phyloP scores from a whole-genome alignment of 2,329 filamentous ascomycete genomes.

The Penicillium decumbens region DNA sequence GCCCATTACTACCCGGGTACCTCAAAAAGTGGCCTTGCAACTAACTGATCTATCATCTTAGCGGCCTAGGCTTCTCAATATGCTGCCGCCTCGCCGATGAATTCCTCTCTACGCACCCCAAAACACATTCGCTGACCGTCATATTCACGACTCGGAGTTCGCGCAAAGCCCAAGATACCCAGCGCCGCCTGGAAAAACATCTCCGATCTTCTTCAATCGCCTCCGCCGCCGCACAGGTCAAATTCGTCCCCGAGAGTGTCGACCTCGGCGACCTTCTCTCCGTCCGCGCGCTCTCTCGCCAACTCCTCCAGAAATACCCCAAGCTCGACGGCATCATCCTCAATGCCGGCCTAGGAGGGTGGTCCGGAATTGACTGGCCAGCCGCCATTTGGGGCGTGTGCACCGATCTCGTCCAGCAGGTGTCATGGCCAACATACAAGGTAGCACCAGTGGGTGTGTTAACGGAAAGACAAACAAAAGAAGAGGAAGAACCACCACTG shows the following conservation, averaged over 20 bases:
- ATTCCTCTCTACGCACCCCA: conserved; percentile 67
- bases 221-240: conserved; percentile 43
- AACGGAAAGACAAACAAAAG: conserved; percentile 48
- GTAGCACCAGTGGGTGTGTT: conserved; percentile 54
- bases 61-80: conserved; percentile 80
- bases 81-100: conserved; percentile 84
- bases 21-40: background rate
- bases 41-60: conserved; percentile 37
- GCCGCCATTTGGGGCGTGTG: conserved; percentile 54
- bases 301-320: conserved; percentile 52
- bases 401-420: conserved; percentile 61
- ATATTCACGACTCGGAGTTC: conserved; percentile 77
- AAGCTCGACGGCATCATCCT: conserved; percentile 74
- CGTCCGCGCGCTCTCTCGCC: conserved; percentile 51
- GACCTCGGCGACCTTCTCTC: conserved; percentile 56
- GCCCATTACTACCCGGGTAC: background rate
- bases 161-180: conserved; percentile 69
- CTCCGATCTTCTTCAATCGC: conserved; percentile 46
- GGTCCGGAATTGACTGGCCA: conserved; percentile 71
- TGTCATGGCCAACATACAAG: conserved; percentile 77
- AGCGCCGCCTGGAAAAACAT: conserved; percentile 60
- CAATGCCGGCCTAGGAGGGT: conserved; percentile 86
- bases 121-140: conserved; percentile 66
- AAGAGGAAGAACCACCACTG: conserved; percentile 54
- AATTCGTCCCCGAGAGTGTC: conserved; percentile 53